These are phyloP conservation scores for Ilex aquifolium DNA, from an alignment of 257 asterid genomes.

Conservation along the genomic window DNA sequence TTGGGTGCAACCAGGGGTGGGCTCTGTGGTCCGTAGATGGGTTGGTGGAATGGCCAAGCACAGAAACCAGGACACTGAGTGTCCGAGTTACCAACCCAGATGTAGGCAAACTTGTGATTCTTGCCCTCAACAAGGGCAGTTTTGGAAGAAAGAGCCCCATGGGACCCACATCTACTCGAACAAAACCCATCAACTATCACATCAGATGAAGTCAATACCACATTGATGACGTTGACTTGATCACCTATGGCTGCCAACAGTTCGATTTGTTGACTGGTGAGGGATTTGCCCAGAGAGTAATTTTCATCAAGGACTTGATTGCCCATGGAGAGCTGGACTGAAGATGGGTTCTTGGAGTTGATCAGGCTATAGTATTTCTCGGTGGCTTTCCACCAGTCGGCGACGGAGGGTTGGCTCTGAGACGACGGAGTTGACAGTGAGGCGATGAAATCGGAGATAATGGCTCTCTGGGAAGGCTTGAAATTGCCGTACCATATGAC, in stretches of 20 bases:
- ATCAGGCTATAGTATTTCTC: constrained; percentile 29
- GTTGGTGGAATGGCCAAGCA: constrained; percentile 66
- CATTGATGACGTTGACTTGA: constrained; percentile 38
- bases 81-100: constrained; percentile 59
- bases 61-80: constrained; percentile 47
- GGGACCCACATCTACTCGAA: constrained; percentile 50
- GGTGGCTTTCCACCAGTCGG: constrained; percentile 40
- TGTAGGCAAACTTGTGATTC: constrained; percentile 43
- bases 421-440: constrained; percentile 21
- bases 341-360: constrained; percentile 26
- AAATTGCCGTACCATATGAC: constrained; percentile 41
- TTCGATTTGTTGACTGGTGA: constrained; percentile 22
- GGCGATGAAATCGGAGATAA: constrained; percentile 29
- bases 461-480: constrained; percentile 25
- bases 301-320: constrained; percentile 28
- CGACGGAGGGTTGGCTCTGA: constrained; percentile 33
- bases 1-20: constrained; percentile 47
- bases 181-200: constrained; percentile 47
- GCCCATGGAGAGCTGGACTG: constrained; percentile 16
- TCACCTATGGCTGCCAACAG: constrained; percentile 39
- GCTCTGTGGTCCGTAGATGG: constrained; percentile 52
- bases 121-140: constrained; percentile 16
- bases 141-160: constrained; percentile 26
- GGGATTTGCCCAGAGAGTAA: constrained; percentile 42
- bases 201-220: constrained; percentile 46